Evolutionary conservation across 768 basidiomycete species (phyloP), one percentile per base, ranked within the genome.

Genomic region (Russula sp.): DNA sequence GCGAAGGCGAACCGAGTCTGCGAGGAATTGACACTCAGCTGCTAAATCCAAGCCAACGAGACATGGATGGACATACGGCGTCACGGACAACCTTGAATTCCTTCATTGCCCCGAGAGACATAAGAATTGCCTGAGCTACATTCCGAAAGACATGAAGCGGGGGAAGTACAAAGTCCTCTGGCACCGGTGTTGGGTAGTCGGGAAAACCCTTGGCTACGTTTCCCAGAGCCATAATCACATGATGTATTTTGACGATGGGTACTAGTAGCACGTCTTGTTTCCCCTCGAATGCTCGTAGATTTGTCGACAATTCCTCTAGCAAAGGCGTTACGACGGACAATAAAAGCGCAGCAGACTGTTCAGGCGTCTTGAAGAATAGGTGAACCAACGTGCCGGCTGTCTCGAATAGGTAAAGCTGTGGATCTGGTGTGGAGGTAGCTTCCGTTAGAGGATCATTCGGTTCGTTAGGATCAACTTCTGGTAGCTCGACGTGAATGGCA

Each of bases 131-230:
- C 71, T 95, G 89, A 0, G 92, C 90, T 69, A 91, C 84, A 72
- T 91, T 85, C 63, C 83, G 81, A 75, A 98, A 97, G 14, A 92
- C 84, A 55, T 87, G 84, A 57, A 92, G 73, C 1, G 86, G 84
- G 0, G 93, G 89, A 20, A 85, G 76, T 9, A 84, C 79, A 68
- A 87, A 88, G 37, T 83, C 84, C 68, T 82, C 80, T 0, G 85
- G 84, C 1, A 86, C 76, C 1, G 84, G 81, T 16, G 82, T 84
- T 48, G 91, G 89, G 70, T 89, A 88, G 71, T 94, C 93, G 0
- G 97, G 97, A 75, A 98, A 98, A 13, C 97, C 97, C 75, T 97
- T 97, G 40, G 94, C 90, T 59, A 98, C 84, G 69, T 91, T 93
- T 13, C 96, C 96, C 22, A 98, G 79, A 3, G 96, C 94, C 86